These are phyloP conservation scores for Cyclanthera cordifolia DNA, from an alignment of 306 rosid genomes.

Conservation along the genomic window DNA sequence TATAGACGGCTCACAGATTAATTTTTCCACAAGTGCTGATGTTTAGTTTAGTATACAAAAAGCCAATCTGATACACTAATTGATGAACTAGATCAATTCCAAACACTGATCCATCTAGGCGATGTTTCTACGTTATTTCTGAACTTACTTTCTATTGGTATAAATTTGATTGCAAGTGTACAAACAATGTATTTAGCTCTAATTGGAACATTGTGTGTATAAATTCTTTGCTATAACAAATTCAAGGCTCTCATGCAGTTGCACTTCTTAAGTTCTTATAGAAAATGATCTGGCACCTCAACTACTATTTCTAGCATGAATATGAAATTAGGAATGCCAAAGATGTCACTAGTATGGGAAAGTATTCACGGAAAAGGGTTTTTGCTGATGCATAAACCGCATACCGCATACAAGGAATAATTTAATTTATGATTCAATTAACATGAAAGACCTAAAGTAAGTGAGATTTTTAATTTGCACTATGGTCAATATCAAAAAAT, in stretches of 20 bases:
- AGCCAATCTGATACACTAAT: not conserved
- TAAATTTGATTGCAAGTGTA: too few relatives aligned
- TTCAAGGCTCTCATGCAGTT: not conserved
- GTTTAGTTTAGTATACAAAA: not conserved
- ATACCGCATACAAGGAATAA: too few relatives aligned
- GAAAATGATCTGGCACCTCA: not conserved
- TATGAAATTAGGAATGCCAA: not conserved
- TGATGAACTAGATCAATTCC: not conserved
- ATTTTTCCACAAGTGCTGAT: not conserved
- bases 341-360: not conserved
- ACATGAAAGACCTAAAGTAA: too few relatives aligned
- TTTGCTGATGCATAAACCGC: not conserved
- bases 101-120: not conserved
- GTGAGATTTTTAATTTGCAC: too few relatives aligned
- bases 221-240: not conserved
- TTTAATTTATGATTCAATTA: too few relatives aligned
- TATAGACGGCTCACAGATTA: not conserved
- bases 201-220: too few relatives aligned
- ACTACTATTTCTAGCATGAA: constrained; percentile 8
- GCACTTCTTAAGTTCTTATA: not conserved
- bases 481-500: too few relatives aligned
- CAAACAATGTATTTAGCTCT: too few relatives aligned
- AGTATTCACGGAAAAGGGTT: not conserved
- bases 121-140: too few relatives aligned
- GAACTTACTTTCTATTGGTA: too few relatives aligned